A percentile compares a stretch with the other conserved stretches of the same genome.
These are phyloP conservation scores for Veloporphyrellus conicus DNA, from an alignment of 1,284 basidiomycete genomes.

Conservation along the genomic window DNA sequence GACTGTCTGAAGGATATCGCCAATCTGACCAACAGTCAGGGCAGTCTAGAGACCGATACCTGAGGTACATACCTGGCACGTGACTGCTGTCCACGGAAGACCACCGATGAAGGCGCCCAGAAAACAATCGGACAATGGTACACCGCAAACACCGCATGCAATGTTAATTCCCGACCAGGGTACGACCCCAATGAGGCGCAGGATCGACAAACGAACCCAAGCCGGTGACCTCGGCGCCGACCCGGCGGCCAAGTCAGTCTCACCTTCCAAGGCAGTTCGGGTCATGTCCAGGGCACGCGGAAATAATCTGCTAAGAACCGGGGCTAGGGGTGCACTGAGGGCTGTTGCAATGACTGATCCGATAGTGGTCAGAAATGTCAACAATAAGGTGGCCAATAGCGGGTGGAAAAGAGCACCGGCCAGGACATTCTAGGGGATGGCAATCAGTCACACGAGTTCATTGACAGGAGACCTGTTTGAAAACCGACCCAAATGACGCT, in stretches of 20 bases:
- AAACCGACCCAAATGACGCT: slow-evolving; percentile 75
- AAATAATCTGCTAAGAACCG: slow-evolving; percentile 73
- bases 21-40: slow-evolving; percentile 49
- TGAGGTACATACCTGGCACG: slow-evolving; percentile 61
- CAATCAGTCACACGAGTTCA: slow-evolving; percentile 21
- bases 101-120: slow-evolving; percentile 78
- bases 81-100: slow-evolving; percentile 79
- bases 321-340: slow-evolving; percentile 78
- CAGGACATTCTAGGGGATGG: slow-evolving; percentile 71
- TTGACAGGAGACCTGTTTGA: slow-evolving; percentile 28
- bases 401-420: slow-evolving; percentile 83
- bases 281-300: slow-evolving; percentile 82
- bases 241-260: slow-evolving; percentile 35
- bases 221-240: slow-evolving; percentile 50
- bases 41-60: slow-evolving; percentile 10
- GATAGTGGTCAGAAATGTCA: slow-evolving; percentile 78
- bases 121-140: slow-evolving; percentile 69
- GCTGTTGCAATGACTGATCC: slow-evolving; percentile 80
- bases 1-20: slow-evolving; percentile 76
- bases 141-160: slow-evolving; percentile 85
- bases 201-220: slow-evolving; percentile 81
- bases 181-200: slow-evolving; percentile 84
- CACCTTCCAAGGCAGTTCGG: slow-evolving; percentile 60
- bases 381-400: slow-evolving; percentile 68
- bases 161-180: slow-evolving; percentile 95